These are phyloP conservation scores for Myochromella boudieri DNA, from an alignment of 768 basidiomycete genomes.

Conservation along the genomic window DNA sequence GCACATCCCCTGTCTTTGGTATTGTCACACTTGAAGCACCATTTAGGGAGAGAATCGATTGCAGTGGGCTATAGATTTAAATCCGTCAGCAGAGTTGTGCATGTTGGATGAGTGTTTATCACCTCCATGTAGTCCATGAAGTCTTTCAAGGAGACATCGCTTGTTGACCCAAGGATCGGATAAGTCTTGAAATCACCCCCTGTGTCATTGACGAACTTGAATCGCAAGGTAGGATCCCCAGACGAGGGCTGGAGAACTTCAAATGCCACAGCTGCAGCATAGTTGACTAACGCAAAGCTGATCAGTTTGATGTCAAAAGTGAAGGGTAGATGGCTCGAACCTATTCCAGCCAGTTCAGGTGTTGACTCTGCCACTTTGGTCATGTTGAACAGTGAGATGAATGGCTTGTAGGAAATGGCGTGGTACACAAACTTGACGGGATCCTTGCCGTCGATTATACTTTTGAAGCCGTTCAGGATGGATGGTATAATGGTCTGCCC, in stretches of 20 bases:
- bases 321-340: slow-evolving; percentile 31
- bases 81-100: background rate
- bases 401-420: slow-evolving; percentile 74
- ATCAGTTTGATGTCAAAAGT: background rate
- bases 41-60: slow-evolving; percentile 51
- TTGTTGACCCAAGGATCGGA: slow-evolving; percentile 39
- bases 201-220: slow-evolving; percentile 74
- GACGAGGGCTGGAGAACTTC: slow-evolving; percentile 54
- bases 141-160: slow-evolving; percentile 53
- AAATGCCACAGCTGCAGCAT: slow-evolving; percentile 55
- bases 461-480: slow-evolving; percentile 51
- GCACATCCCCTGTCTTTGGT: slow-evolving; percentile 57
- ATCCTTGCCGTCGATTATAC: slow-evolving; percentile 48
- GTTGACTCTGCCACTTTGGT: slow-evolving; percentile 52
- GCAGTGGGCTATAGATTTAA: slow-evolving; percentile 39
- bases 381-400: slow-evolving; percentile 78
- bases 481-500: slow-evolving; percentile 63
- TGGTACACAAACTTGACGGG: slow-evolving; percentile 59
- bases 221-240: slow-evolving; percentile 51
- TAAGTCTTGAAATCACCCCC: slow-evolving; percentile 44
- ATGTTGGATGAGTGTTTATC: slow-evolving; percentile 13
- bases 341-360: slow-evolving; percentile 57
- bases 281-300: slow-evolving; percentile 45
- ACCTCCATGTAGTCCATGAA: slow-evolving; percentile 45
- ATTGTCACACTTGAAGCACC: slow-evolving; percentile 64